These are phyloP conservation scores for Pittosporum tobira DNA, from an alignment of 129 eudicot species.

Conservation along the genomic window DNA sequence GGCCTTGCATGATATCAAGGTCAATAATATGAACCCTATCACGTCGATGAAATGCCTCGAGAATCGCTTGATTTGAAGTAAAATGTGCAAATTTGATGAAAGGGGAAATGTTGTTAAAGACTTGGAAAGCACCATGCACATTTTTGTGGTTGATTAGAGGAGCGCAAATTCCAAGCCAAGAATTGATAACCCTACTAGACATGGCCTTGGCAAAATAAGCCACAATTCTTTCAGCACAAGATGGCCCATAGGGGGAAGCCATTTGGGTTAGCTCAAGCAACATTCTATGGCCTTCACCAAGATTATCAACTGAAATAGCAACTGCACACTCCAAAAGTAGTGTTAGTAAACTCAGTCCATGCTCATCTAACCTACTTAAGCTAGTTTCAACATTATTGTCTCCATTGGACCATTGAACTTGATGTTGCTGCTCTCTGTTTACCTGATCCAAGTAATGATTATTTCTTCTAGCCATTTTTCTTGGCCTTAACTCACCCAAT, in stretches of 20 bases:
- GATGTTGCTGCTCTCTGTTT: slow-evolving; percentile 12
- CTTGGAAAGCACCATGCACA: slow-evolving; percentile 55
- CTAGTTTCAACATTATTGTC: background rate
- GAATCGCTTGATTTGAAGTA: slow-evolving; percentile 77
- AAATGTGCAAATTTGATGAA: slow-evolving; percentile 75
- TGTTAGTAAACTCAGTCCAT: slow-evolving; percentile 40
- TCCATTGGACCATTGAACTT: background rate
- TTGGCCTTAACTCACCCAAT: slow-evolving; percentile 44
- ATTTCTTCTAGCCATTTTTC: slow-evolving; percentile 29
- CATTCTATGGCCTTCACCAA: slow-evolving; percentile 72
- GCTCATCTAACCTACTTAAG: slow-evolving; percentile 19
- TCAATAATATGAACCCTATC: slow-evolving; percentile 70
- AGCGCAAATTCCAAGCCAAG: slow-evolving; percentile 68
- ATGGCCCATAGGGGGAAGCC: slow-evolving; percentile 70
- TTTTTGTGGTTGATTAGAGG: slow-evolving; percentile 53
- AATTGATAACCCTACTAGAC: slow-evolving; percentile 65
- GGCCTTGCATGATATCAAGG: slow-evolving; percentile 85
- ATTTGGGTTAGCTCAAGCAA: slow-evolving; percentile 64
- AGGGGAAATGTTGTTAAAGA: slow-evolving; percentile 67
- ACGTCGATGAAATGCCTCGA: slow-evolving; percentile 58
- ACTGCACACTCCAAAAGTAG: slow-evolving; percentile 69
- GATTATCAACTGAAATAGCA: slow-evolving; percentile 75
- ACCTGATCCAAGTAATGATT: slow-evolving; percentile 2
- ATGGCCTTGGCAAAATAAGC: slow-evolving; percentile 79
- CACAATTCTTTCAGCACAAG: slow-evolving; percentile 72